Evolutionary conservation across 768 basidiomycete species (phyloP), one percentile per base, ranked within the genome.

Genomic region (Termitomyces heimii): DNA sequence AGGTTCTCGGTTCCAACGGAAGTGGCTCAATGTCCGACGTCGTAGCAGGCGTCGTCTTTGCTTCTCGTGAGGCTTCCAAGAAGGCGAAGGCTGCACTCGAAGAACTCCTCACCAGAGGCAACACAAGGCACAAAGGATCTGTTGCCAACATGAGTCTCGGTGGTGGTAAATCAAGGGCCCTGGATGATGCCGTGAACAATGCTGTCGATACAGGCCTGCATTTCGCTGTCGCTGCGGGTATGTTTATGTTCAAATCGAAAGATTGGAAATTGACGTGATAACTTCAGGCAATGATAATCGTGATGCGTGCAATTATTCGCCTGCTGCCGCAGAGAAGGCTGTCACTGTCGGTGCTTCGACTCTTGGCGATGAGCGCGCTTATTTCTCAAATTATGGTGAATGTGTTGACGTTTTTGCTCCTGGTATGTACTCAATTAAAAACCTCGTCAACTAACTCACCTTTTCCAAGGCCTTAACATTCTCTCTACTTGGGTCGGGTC

Each of bases 81-180:
- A 91, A 87, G 68, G 81, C 81, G 0, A 67, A 65, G n/a, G 78
- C 78, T 16, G 89, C 92, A 18, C 75, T 73, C 8, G 79, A 80
- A 12, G 92, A 95, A 69, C 68, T 81, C 60, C 80, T 76, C 53
- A 77, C 80, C 31, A 93, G 91, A 20, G 89, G 92, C 54, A 86
- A 82, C 75, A 89, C 88, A 54, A 74, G 73, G 44, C 91, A 96
- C 81, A 95, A 94, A 77, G 97, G 97, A 24, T 94, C 93, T 18
- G 94, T 95, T 53, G 92, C 88, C 50, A 96, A 96, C 80, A 97
- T 99, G 97, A 90, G 88, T 70, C 87, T 99, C 53, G 97, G 97
- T 61, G 97, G 97, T 65, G 92, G 93, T 58, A 96, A 95, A 77
- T 92, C 91, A 5, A 80, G 75, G 22, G 82, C 91, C 34, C 81